Base-by-base conservation (phyloP, 305 asterid genomes). In the Fraxinus latifolia region DNA sequence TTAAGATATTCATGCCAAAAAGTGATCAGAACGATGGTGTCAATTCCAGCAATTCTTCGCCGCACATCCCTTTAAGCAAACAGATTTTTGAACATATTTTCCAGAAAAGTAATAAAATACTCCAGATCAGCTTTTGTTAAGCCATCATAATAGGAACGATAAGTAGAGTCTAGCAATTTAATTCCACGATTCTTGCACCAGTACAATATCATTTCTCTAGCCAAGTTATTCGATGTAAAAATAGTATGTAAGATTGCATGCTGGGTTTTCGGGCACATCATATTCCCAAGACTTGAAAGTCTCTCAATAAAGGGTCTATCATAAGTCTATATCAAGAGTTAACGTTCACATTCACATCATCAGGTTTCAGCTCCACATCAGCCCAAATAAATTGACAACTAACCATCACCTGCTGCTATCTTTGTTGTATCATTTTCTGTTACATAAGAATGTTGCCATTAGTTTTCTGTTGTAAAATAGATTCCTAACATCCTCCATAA, bases 221-320 rank as follows among this genome's bases (percentile, higher is more conserved):
- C 84, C 73, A 92, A 84, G 83, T 79, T 87, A 82, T 92, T 92
- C 0, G 94, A 92, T 0, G 90, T 86, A 27, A 92, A 91, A 19
- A 77, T 7, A 0, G 92, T 90, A 85, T 90, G 86, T 5, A 91
- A 82, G 34, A 92, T 92, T 12, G 91, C 93, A 82, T 90, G 92
- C 74, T 91, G 88, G 12, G 95, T 89, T 68, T 53, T 75, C 5
- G 97, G 95, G 87, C 97, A 91, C 0, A 88, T 91, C 37, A 93
- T 79, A 17, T 90, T 86, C 70, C 95, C 97, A 6, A 87, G n/a
- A 74, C 88, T 89, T 14, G 91, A 65, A 94, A 92, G 90, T 80
- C 82, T 91, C 32, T 87, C 87, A 82, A 92, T 90, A 87, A 83
- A 88, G 62, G 90, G 88, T 47, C 92, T 78, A 32, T 92, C 97